A percentile compares a stretch with the other conserved stretches of the same genome.
Conservation (phyloP, 2,329 filamentous ascomycete species). For the Sporothrix mexicana region DNA sequence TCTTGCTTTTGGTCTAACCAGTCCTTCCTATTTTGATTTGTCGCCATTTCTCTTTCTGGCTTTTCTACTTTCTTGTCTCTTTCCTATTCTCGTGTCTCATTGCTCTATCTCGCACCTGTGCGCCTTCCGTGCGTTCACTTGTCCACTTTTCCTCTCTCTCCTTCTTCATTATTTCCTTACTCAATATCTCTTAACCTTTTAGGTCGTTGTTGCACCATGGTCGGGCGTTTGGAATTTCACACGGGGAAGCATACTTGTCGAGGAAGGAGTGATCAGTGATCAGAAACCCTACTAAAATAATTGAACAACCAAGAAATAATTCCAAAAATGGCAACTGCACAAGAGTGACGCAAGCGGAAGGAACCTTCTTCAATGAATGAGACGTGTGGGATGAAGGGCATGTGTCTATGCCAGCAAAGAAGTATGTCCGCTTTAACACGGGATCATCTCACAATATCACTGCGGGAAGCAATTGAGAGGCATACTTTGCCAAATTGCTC, state of each 20-base stretch:
- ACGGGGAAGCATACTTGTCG: neutral
- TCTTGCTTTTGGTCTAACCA: conserved; percentile 9
- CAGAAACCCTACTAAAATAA: conserved; percentile 18
- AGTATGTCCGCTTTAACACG: too few species aligned
- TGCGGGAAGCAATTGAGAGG: too few species aligned
- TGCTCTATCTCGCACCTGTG: neutral
- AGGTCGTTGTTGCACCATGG: conserved; percentile 33
- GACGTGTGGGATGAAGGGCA: too few species aligned
- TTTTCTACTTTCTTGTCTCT: conserved; percentile 24
- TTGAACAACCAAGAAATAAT: conserved; percentile 9
- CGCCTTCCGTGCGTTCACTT: conserved; percentile 8
- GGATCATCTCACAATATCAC: too few species aligned
- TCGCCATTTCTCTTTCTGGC: conserved; percentile 23
- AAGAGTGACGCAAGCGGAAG: conserved; percentile 10
- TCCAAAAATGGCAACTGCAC: neutral
- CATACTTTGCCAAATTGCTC: too few species aligned
- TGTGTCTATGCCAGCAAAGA: too few species aligned
- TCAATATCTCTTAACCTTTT: neutral
- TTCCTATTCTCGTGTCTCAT: neutral
- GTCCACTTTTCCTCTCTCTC: neutral
- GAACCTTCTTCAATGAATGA: neutral
- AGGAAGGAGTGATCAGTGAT: conserved; percentile 21
- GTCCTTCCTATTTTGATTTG: conserved; percentile 18
- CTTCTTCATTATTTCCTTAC: neutral
- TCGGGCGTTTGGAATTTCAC: conserved; percentile 36